phyloP scores from a whole-genome alignment of 345 rosid genomes.

The Brassica napus region Da-Ae NC_063446.1:24498001-24498500 shows the following conservation, averaged over 20 bases:
- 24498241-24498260: constrained; percentile 45
- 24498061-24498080: constrained; percentile 40
- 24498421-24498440: constrained; percentile 81
- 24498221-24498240: constrained; percentile 46
- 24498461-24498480: too few relatives aligned
- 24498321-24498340: constrained; percentile 81
- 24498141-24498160: constrained; percentile 87
- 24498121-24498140: constrained; percentile 36
- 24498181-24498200: constrained; percentile 64
- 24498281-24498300: constrained; percentile 68
- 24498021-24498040: constrained; percentile 82
- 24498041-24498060: constrained; percentile 72
- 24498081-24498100: background rate
- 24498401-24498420: constrained; percentile 86
- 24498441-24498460: too few relatives aligned
- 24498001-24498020: constrained; percentile 71
- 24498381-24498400: constrained; percentile 85
- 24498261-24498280: constrained; percentile 32
- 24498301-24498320: constrained; percentile 84
- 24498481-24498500: too few relatives aligned
- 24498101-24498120: constrained; percentile 29
- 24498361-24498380: constrained; percentile 89
- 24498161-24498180: constrained; percentile 79
- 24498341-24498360: constrained; percentile 95
- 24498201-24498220: constrained; percentile 49